Percentiles rank a stretch among this genome's conserved stretches.
Evolutionary conservation across 345 rosid genomes (phyloP).

Genomic region (Populus euphratica): DNA sequence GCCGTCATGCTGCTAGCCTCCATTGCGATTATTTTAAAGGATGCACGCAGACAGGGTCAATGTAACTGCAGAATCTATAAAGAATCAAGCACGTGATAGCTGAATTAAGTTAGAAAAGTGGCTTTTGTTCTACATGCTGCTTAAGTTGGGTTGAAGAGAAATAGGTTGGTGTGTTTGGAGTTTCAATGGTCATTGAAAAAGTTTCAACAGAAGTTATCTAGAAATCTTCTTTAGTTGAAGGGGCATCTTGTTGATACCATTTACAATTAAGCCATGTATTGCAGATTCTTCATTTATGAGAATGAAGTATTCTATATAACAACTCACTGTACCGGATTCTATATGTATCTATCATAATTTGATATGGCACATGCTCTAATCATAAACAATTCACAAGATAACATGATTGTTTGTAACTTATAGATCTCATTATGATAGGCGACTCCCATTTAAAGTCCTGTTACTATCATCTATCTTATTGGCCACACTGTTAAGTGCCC

Average conservation of each 20-base stretch:
- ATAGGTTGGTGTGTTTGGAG: background rate
- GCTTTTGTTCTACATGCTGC: background rate
- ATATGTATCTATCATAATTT: too few species aligned
- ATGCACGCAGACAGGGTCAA: background rate
- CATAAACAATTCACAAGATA: too few species aligned
- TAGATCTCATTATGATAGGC: too few species aligned
- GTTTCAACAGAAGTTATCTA: background rate
- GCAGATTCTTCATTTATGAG: background rate
- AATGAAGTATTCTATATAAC: background rate
- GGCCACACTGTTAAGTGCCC: too few species aligned
- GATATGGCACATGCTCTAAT: too few species aligned
- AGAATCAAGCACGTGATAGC: background rate
- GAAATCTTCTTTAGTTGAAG: background rate
- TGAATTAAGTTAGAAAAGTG: background rate
- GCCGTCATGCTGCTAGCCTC: too few species aligned
- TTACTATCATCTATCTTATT: too few species aligned
- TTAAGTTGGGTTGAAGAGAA: slow-evolving; percentile 1
- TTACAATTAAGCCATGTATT: background rate
- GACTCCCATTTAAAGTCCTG: too few species aligned
- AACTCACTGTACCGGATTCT: too few species aligned
- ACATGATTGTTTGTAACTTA: too few species aligned
- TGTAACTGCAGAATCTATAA: background rate
- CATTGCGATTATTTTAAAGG: too few species aligned
- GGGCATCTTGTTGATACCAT: background rate
- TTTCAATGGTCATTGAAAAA: background rate